Evolutionary conservation across 495 filamentous ascomycete species (phyloP).

Genomic region (Aspergillus biplanus): DNA sequence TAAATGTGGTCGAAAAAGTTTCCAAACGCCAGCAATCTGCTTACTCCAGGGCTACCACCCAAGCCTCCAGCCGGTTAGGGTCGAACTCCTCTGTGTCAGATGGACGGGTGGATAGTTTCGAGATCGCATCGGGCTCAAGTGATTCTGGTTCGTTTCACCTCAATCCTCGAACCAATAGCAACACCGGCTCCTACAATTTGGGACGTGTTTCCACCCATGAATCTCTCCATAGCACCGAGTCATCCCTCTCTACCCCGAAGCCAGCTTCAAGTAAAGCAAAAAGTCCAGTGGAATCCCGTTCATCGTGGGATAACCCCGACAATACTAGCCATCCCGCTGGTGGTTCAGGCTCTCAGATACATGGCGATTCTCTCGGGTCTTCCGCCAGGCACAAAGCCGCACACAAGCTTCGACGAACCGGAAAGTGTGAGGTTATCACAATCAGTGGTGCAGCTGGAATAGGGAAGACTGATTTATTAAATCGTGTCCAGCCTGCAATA

Average conservation of each 20-base stretch:
- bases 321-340: conserved; percentile 38
- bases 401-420: conserved; percentile 65
- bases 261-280: conserved; percentile 33
- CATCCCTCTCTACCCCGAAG: conserved; percentile 38
- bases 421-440: conserved; percentile 76
- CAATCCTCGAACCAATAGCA: conserved; percentile 45
- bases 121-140: conserved; percentile 51
- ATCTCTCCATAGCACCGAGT: conserved; percentile 41
- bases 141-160: conserved; percentile 58
- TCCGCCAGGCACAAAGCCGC: conserved; percentile 44
- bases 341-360: conserved; percentile 33
- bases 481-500: conserved; percentile 73
- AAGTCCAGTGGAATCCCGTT: conserved; percentile 44
- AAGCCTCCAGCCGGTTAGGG: conserved; percentile 47
- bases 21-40: conserved; percentile 62
- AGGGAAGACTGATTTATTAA: conserved; percentile 82
- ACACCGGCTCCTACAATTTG: conserved; percentile 35
- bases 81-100: conserved; percentile 63
- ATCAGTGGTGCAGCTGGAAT: conserved; percentile 77
- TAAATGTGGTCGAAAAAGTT: conserved; percentile 73
- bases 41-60: conserved; percentile 42
- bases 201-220: conserved; percentile 41
- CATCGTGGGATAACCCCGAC: conserved; percentile 42
- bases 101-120: conserved; percentile 56
- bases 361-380: conserved; percentile 36